These are phyloP conservation scores for Sphagnurus paluster DNA, from an alignment of 1,284 basidiomycete species.

Conservation along the genomic window DNA sequence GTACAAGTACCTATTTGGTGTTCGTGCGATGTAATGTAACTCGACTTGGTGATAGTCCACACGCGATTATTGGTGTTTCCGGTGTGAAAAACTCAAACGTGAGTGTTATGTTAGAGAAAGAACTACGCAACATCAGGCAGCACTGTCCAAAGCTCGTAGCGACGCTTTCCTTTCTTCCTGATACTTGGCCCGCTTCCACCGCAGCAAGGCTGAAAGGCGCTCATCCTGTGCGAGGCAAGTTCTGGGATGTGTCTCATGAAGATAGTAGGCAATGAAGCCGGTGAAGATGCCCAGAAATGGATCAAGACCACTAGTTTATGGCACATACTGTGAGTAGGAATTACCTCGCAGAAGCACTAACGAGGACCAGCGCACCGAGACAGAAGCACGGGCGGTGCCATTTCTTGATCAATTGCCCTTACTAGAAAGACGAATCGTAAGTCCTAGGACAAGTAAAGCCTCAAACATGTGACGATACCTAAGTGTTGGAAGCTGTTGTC, in stretches of 20 bases:
- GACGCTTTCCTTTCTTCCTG: slow-evolving; percentile 26
- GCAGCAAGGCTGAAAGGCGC: slow-evolving; percentile 58
- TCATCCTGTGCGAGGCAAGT: slow-evolving; percentile 70
- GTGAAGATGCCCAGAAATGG: slow-evolving; percentile 82
- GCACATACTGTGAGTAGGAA: slow-evolving; percentile 3
- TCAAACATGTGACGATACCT: not conserved
- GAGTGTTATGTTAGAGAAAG: no score
- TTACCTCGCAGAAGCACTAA: no score
- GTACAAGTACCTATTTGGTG: no score
- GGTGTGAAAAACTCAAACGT: no score
- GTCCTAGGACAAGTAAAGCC: not conserved
- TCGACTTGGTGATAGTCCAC: no score
- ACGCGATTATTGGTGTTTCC: no score
- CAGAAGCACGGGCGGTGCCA: slow-evolving; percentile 42
- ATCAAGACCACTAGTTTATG: slow-evolving; percentile 54
- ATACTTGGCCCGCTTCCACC: slow-evolving; percentile 65
- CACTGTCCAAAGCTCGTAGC: slow-evolving; percentile 22
- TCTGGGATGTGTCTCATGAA: slow-evolving; percentile 84
- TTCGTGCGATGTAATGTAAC: no score
- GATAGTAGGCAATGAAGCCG: slow-evolving; percentile 78
- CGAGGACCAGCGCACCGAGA: slow-evolving; percentile 45
- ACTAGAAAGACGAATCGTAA: not conserved
- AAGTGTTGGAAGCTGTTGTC: no score
- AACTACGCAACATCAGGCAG: not conserved
- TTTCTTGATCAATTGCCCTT: slow-evolving; percentile 5